Conservation (phyloP, 805 yeast genomes). For the Kurtzmaniella cleridarum region DNA sequence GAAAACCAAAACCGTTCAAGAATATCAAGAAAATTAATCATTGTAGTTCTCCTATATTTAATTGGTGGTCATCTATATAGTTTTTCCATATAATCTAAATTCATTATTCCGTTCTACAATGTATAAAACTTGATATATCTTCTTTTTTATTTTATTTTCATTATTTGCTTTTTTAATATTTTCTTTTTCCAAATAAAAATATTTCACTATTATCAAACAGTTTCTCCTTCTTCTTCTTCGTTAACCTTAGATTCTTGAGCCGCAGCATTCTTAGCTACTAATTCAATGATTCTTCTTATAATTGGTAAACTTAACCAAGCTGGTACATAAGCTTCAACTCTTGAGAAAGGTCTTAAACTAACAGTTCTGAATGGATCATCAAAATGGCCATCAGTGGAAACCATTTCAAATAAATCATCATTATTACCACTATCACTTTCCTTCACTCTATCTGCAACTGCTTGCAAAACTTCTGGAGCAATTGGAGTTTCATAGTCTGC, state of each 20-base stretch:
- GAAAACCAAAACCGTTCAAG: conserved; percentile 70
- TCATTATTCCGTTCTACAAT: neutral
- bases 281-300: conserved; percentile 81
- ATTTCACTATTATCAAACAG: conserved; percentile 6
- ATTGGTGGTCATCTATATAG: neutral
- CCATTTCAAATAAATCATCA: conserved; percentile 65
- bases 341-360: conserved; percentile 68
- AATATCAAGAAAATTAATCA: conserved; percentile 18
- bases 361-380: conserved; percentile 79
- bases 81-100: neutral
- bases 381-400: conserved; percentile 67
- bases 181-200: too few species aligned
- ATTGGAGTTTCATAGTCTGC: conserved; percentile 96
- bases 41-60: conserved; percentile 4
- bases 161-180: too few species aligned
- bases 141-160: neutral
- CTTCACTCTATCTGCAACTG: conserved; percentile 76
- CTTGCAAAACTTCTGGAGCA: conserved; percentile 71
- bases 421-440: conserved; percentile 44
- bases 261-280: conserved; percentile 78
- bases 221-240: conserved; percentile 9
- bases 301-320: conserved; percentile 88
- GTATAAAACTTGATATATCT: neutral
- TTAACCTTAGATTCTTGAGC: conserved; percentile 45
- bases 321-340: conserved; percentile 89